Conservation (phyloP, 768 basidiomycete species). For the Bullera alba region DNA sequence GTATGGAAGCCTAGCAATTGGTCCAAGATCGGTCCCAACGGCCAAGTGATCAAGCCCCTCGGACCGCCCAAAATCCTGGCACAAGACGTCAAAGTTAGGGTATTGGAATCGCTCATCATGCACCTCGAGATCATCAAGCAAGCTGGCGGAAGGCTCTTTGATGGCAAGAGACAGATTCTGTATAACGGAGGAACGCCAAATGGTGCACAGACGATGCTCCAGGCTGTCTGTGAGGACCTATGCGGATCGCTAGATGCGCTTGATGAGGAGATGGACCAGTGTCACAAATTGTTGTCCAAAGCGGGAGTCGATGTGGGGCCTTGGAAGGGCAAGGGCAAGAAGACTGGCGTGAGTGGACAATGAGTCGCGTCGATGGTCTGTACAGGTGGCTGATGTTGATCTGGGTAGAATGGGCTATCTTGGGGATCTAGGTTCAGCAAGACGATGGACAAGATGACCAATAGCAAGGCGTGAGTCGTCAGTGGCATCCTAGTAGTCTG, state of each 20-base stretch:
- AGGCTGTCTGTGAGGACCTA: constrained; percentile 15
- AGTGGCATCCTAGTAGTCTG: background rate
- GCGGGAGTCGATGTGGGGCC: constrained; percentile 18
- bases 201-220: too few relatives aligned
- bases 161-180: constrained; percentile 16
- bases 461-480: constrained; percentile 6
- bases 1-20: constrained; percentile 21
- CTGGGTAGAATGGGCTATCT: background rate
- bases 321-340: constrained; percentile 36
- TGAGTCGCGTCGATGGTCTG: background rate
- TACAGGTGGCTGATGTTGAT: background rate
- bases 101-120: constrained; percentile 20
- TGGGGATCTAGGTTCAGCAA: constrained; percentile 16
- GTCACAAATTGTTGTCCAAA: constrained; percentile 19
- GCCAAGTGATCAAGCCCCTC: background rate
- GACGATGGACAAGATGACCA: constrained; percentile 34
- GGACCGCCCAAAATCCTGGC: constrained; percentile 21
- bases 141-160: constrained; percentile 13
- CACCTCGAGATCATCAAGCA: constrained; percentile 20
- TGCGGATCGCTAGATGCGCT: constrained; percentile 24
- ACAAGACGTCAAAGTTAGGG: constrained; percentile 30
- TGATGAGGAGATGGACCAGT: constrained; percentile 36
- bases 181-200: constrained; percentile 4
- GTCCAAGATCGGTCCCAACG: background rate
- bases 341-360: constrained; percentile 11